phyloP scores from a whole-genome alignment of 75 land plant species.

The Sequoia sempervirens region DNA sequence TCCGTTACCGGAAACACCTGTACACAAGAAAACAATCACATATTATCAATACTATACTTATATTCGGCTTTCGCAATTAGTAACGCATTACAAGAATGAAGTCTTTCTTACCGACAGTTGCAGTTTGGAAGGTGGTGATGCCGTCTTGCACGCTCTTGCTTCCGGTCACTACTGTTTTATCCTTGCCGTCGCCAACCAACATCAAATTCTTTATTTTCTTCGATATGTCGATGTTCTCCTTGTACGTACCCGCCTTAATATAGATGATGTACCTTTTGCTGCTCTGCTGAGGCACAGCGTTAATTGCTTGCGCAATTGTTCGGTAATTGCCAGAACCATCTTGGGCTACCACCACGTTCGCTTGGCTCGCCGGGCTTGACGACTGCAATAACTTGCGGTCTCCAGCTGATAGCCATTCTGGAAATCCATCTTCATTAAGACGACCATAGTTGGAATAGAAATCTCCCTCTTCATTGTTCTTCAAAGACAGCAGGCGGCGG shows the following conservation, averaged over 20 bases:
- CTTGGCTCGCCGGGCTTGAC: background rate
- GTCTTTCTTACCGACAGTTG: conserved; percentile 18
- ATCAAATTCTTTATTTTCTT: conserved; percentile 10
- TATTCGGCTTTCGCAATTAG: background rate
- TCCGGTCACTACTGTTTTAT: conserved; percentile 21
- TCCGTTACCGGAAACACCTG: conserved; percentile 7
- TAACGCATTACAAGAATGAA: background rate
- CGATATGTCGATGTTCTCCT: conserved; percentile 14
- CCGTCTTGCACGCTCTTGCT: conserved; percentile 16
- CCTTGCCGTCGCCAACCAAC: conserved; percentile 25
- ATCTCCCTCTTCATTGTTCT: background rate
- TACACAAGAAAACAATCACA: background rate
- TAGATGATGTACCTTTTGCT: conserved; percentile 10
- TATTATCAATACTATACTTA: background rate
- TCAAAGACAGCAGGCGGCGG: background rate
- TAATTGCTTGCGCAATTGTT: background rate
- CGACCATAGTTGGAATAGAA: background rate
- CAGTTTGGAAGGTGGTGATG: conserved; percentile 20
- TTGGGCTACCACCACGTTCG: conserved; percentile 25
- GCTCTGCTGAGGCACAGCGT: background rate
- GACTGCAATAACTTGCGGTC: conserved; percentile 6
- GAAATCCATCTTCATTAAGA: conserved; percentile 5
- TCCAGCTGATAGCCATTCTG: conserved; percentile 3
- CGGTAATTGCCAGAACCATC: conserved; percentile 29
- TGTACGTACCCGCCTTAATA: conserved; percentile 20